Base-by-base conservation (phyloP, 257 asterid species). In the Craterostigma plantagineum region DNA sequence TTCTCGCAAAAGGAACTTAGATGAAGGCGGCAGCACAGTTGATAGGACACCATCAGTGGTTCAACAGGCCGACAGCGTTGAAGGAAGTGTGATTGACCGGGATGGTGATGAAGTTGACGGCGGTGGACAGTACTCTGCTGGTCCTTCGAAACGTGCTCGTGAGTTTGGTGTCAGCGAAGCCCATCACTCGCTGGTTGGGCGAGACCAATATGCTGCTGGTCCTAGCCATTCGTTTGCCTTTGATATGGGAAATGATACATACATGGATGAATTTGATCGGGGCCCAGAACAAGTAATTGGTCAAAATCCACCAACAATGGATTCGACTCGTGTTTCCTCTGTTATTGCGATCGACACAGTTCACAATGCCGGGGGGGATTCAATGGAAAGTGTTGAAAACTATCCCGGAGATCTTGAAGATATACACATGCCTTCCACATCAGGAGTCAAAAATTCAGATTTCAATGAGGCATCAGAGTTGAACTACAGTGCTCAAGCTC, bases 11-110 rank as follows among this genome's bases (percentile, higher is more conserved):
- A 70, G 96, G 54, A 64, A 79, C 62, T 56, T 90, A 40, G 96
- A 90, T 52, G 99, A 90, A 77, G 94, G 91, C 59, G 99, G 96
- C 64, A 90, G 99, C 70, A 90, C 99, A 1, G 93, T 71, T 52
- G 98, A 90, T 61, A 65, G 78, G 57, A 91, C 94, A 49, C 92
- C 64, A 13, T 51, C 75, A 59, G 56, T 53, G 35, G 53, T 61
- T 56, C 99, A 72, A 55, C 96, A 71, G 11, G 91, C 91, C 9
- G 99, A 90, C 60, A 90, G 99, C 46, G 75, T 76, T 9, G 99
- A 90, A 70, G 99, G 99, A 59, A 90, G 92, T 50, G 93, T 90
- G 47, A 83, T 90, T 18, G 99, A 90, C 53, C 96, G 91, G 16
- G 99, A 90, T 42, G 92, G 86, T 16, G 99, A 90, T 63, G 99